phyloP scores from a whole-genome alignment of 2,329 filamentous ascomycete genomes.

The Cercospora zeae-maydis region DNA sequence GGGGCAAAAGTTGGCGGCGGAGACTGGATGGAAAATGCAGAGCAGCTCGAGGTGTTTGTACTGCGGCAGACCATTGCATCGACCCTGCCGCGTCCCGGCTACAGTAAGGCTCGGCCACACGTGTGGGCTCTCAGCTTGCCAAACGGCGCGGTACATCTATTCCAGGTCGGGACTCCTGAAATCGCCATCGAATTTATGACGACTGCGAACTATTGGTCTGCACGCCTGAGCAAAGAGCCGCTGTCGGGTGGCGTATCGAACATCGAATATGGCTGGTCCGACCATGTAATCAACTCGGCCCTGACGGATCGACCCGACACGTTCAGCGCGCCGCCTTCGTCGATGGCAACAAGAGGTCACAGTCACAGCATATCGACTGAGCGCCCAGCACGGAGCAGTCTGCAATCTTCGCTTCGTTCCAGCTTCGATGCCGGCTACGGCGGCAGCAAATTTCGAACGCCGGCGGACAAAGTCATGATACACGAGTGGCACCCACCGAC shows the following conservation, averaged over 20 bases:
- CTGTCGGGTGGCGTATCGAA: constrained; percentile 91
- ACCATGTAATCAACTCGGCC: constrained; percentile 65
- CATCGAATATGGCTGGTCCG: constrained; percentile 96
- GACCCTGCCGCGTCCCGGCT: constrained; percentile 82
- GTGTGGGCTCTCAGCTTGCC: constrained; percentile 93
- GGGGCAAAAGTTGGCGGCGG: constrained; percentile 82
- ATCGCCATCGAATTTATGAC: constrained; percentile 92
- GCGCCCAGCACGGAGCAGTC: constrained; percentile 29
- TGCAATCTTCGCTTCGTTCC: constrained; percentile 54
- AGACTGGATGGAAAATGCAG: constrained; percentile 97
- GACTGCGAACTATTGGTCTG: constrained; percentile 97
- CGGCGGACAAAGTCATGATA: constrained; percentile 79
- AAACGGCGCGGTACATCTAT: constrained; percentile 92
- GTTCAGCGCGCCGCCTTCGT: constrained; percentile 34
- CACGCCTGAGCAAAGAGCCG: constrained; percentile 87
- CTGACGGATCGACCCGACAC: constrained; percentile 36
- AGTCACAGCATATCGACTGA: constrained; percentile 29
- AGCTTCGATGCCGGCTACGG: constrained; percentile 54
- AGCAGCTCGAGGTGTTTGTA: constrained; percentile 80
- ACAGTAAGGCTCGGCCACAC: constrained; percentile 83
- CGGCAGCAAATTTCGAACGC: constrained; percentile 60
- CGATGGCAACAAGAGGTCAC: constrained; percentile 28
- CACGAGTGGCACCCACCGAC: constrained; percentile 85
- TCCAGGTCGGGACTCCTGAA: constrained; percentile 92
- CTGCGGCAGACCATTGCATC: constrained; percentile 90